A percentile compares a stretch with the other conserved stretches of the same genome.
These are phyloP conservation scores for Cytospora chrysosperma DNA, from an alignment of 2,329 filamentous ascomycete species.

Conservation along the genomic window DNA sequence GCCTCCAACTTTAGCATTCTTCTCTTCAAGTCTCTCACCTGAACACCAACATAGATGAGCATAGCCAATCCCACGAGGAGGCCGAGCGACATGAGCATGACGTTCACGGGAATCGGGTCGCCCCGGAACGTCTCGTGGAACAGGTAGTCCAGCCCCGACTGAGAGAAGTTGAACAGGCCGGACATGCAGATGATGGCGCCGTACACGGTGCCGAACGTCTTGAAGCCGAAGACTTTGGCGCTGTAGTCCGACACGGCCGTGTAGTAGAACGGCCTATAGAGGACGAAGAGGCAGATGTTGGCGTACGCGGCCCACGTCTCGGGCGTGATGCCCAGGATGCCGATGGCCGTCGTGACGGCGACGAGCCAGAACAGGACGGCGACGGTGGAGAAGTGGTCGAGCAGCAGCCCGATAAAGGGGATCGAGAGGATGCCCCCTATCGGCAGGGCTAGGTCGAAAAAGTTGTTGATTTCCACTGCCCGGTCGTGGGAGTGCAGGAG, in stretches of 20 bases:
- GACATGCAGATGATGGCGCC: conserved; percentile 84
- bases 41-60: conserved; percentile 61
- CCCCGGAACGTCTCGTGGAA: conserved; percentile 71
- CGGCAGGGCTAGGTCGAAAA: conserved; percentile 79
- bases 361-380: conserved; percentile 72
- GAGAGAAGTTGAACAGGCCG: conserved; percentile 79
- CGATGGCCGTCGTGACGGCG: conserved; percentile 68
- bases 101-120: conserved; percentile 75
- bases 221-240: conserved; percentile 89
- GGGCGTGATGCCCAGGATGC: conserved; percentile 72
- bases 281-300: conserved; percentile 75
- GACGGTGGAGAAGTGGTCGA: conserved; percentile 74
- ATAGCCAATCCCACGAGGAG: conserved; percentile 63
- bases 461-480: conserved; percentile 72
- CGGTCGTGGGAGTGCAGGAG: conserved; percentile 62
- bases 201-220: conserved; percentile 92
- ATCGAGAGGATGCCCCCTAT: conserved; percentile 81
- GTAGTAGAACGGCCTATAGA: conserved; percentile 89
- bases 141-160: conserved; percentile 75
- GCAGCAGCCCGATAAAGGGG: conserved; percentile 78
- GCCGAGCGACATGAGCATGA: conserved; percentile 62
- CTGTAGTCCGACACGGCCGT: conserved; percentile 86
- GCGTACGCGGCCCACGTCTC: conserved; percentile 68
- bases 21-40: conserved; percentile 38
- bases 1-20: conserved; percentile 35